Percentiles rank a stretch among this genome's conserved stretches.
These are phyloP conservation scores for Panicum miliaceum DNA, from an alignment of 176 grass and related monocot genomes.

Conservation along the genomic window DNA sequence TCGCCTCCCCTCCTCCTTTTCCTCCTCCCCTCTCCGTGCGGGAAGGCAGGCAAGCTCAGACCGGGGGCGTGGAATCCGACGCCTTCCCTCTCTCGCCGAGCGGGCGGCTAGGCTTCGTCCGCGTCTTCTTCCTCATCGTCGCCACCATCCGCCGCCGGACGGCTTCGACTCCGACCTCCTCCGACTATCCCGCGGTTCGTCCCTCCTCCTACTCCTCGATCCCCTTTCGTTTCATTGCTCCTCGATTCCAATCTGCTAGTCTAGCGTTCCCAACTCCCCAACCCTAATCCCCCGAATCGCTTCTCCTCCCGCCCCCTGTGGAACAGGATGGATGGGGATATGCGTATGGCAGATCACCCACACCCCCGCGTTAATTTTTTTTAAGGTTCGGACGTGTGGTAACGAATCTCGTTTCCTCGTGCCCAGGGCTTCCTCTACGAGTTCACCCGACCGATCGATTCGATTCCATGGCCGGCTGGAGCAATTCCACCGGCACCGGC, in stretches of 20 bases:
- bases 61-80: slow-evolving; percentile 12
- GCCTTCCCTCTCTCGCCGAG: background rate
- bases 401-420: background rate
- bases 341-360: background rate
- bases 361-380: background rate
- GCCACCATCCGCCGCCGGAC: background rate
- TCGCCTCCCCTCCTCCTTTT: background rate
- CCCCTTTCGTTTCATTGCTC: background rate
- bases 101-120: background rate
- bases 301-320: background rate
- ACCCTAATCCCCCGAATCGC: slow-evolving; percentile 6
- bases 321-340: background rate
- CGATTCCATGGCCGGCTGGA: slow-evolving; percentile 49
- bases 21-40: background rate
- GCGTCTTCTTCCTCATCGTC: background rate
- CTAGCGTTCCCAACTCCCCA: background rate
- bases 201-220: background rate
- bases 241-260: background rate
- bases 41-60: background rate
- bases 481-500: slow-evolving; percentile 15
- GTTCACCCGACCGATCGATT: background rate
- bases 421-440: background rate
- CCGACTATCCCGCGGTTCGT: background rate
- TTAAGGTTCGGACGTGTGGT: background rate
- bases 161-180: background rate